These are phyloP conservation scores for Brassica rapa DNA, from an alignment of 345 rosid species.

Conservation along the genomic window DNA sequence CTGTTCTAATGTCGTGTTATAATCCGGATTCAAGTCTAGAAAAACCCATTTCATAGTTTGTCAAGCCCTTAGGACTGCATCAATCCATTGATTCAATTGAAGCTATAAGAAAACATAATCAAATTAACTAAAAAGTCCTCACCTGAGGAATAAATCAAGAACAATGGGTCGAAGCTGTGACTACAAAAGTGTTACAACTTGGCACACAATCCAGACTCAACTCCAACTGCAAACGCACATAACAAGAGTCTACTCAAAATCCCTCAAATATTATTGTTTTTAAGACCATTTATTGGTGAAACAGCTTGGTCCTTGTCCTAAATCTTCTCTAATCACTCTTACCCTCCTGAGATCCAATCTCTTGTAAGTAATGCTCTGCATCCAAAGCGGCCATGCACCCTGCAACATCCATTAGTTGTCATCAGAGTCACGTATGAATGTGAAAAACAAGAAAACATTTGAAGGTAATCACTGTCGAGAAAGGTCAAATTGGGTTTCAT, in stretches of 20 bases:
- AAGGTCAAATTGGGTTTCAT: not conserved
- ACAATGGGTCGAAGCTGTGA: constrained; percentile 15
- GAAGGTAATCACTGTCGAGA: not conserved
- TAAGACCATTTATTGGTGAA: not conserved
- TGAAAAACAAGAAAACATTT: not conserved
- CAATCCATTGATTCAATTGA: not conserved
- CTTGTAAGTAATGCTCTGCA: constrained; percentile 94
- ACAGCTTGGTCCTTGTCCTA: not conserved
- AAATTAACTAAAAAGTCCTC: not conserved
- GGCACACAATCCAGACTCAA: constrained; percentile 17
- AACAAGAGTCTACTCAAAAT: constrained; percentile 16
- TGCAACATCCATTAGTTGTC: constrained; percentile 38
- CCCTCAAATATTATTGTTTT: not conserved
- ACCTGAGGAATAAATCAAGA: constrained; percentile 32
- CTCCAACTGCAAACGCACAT: constrained; percentile 37
- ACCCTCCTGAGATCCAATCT: constrained; percentile 67
- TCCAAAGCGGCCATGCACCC: constrained; percentile 99
- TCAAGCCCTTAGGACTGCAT: not conserved
- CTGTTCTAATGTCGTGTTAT: too few species aligned
- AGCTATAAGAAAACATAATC: not conserved
- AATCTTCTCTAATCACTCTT: constrained; percentile 51
- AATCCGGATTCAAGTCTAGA: too few species aligned
- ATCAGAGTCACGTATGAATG: constrained; percentile 5
- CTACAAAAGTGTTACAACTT: constrained; percentile 23
- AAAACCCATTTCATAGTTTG: too few species aligned